Evolutionary conservation across 768 basidiomycete genomes (phyloP).

Genomic region (Leccinum aurantiacum): DNA sequence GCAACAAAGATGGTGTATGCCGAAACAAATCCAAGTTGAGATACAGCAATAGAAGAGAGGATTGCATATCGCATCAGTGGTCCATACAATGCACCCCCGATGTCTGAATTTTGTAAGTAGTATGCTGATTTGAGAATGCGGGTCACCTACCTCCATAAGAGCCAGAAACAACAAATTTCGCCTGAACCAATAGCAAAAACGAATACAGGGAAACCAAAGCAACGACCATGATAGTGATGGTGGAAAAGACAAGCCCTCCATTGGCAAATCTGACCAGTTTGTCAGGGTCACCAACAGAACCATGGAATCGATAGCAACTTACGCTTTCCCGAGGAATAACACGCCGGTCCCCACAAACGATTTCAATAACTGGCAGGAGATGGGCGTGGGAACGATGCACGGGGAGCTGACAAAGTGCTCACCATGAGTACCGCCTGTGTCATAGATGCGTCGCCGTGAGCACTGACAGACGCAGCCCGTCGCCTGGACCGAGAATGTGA

Average conservation of each 20-base stretch:
- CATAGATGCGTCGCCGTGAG: constrained; percentile 84
- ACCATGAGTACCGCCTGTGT: constrained; percentile 94
- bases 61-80: constrained; percentile 91
- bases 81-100: constrained; percentile 90
- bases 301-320: constrained; percentile 10
- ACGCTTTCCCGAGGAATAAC: constrained; percentile 94
- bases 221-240: constrained; percentile 14
- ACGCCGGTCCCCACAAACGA: constrained; percentile 96
- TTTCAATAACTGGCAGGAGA: constrained; percentile 69
- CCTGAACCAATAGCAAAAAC: constrained; percentile 85
- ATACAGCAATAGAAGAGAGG: constrained; percentile 81
- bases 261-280: constrained; percentile 74
- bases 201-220: constrained; percentile 88
- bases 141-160: constrained; percentile 81
- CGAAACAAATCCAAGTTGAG: constrained; percentile 84
- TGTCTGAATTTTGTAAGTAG: constrained; percentile 51
- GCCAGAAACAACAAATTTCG: constrained; percentile 86
- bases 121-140: constrained; percentile 1
- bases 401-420: constrained; percentile 20
- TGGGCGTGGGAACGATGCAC: constrained; percentile 2
- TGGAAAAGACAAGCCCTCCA: constrained; percentile 90
- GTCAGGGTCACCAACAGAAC: constrained; percentile 7
- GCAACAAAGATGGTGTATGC: constrained; percentile 98
- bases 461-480: constrained; percentile 54
- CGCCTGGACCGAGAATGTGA: constrained; percentile 57